Percentiles rank a stretch among this genome's conserved stretches.
Conservation (phyloP, 163 green algal species). For the Trebouxia gelatinosa region DNA sequence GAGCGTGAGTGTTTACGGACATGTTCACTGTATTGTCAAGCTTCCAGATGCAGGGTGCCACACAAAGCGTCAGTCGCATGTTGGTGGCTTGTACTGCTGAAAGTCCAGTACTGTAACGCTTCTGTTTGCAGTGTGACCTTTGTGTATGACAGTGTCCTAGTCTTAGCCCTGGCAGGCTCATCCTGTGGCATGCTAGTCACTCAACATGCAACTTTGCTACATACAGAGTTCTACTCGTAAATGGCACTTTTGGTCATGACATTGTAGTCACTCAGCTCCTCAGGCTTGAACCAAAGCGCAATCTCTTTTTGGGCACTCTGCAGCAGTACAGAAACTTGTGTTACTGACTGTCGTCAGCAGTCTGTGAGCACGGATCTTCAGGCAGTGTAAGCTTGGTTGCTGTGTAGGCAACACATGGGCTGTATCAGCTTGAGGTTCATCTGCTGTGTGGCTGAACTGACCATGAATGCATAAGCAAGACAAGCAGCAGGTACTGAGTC, state of each 20-base stretch:
- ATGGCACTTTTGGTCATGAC: constrained; percentile 14
- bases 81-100: no score
- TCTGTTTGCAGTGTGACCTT: not conserved
- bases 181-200: not conserved
- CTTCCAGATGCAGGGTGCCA: not conserved
- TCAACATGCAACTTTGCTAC: not conserved
- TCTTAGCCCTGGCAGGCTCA: not conserved
- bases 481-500: no score
- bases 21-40: not conserved
- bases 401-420: no score
- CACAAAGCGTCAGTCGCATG: not conserved
- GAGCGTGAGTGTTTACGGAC: no score
- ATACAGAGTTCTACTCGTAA: not conserved
- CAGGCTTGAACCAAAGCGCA: constrained; percentile 55
- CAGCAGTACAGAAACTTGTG: no score
- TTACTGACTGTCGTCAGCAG: no score
- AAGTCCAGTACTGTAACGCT: not conserved
- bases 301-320: constrained; percentile 54
- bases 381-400: no score
- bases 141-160: not conserved
- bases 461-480: no score
- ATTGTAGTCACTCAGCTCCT: constrained; percentile 49
- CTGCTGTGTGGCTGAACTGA: no score
- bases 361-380: no score
- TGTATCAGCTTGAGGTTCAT: no score